Evolutionary conservation across 192 early-diverging fungal species (phyloP), one percentile per base, ranked within the genome.

Genomic region (Thoreauomyces humboldtii): DNA sequence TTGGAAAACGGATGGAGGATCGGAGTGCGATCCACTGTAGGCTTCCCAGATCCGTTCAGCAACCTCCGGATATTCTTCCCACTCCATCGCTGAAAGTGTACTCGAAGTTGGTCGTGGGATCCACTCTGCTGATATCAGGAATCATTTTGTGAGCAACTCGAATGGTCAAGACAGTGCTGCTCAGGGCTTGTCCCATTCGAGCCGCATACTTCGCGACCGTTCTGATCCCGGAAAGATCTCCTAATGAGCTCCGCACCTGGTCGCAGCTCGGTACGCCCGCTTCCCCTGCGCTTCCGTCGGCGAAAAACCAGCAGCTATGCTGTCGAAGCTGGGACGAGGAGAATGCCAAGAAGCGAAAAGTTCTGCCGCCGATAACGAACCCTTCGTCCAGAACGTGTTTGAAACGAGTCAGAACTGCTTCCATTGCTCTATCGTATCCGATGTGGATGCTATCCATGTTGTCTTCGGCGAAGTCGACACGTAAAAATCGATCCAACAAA

Each of bases 231-330:
- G 73, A 76, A 37, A 89, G 86, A 19, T 79, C 63, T 2, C 88
- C 88, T 82, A 89, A 87, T 83, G 82, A 86, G 0, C 34, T 21
- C 3, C 80, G 71, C 37, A 89, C 85, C 21, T 68, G 59, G 43
- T 80, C 72, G 1, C 73, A 75, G n/a, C 38, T 41, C 11, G 38
- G 38, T 12, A 41, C 38, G 38, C n/a, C 38, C 9, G 15, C 34
- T 0, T 17, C 12, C 19, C 15, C 1, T 21, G 38, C 17, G 4
- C 60, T 69, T 0, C 58, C 24, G 24, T 81, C 81, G 7, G 48
- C 44, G 73, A 86, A 90, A 47, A 85, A 86, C 86, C 87, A 88
- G 19, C 79, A 86, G 19, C 78, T 72, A 36, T 87, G 86, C 27
- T 88, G 83, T 3, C 84, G 78, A 17, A 90, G 61, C 61, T 88